Evolutionary conservation across 1,284 basidiomycete species (phyloP), one percentile per base, ranked within the genome.

Genomic region (Boletus smithii): DNA sequence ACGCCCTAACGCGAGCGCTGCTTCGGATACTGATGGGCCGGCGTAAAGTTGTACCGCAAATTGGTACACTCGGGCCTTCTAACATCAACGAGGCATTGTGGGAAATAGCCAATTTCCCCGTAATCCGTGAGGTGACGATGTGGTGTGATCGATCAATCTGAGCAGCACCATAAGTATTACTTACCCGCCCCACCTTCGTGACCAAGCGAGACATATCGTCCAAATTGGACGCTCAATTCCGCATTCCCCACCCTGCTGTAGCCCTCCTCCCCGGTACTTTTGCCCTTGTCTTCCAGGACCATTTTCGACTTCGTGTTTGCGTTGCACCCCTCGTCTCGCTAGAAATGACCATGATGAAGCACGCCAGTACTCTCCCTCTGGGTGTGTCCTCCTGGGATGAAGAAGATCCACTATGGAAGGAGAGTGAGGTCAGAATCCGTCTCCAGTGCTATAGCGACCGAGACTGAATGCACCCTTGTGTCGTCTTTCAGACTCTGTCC

Each of bases 1-100:
- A 16, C 8, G 3, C 22, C 33, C 22, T 23, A 18, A 31, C 30
- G 17, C 8, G 16, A 34, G 38, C 40, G 11, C 27, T 43, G 38
- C 27, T 31, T n/a, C 18, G 33, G 34, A 20, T 24, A 33, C 14
- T 31, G 30, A 33, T n/a, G n/a, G 18, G 5, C 39, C 13, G 37
- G 46, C 40, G 29, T 20, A 39, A 42, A 46, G 43, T 44, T 35
- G 8, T 24, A 41, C 38, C 34, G 30, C 56, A 42, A 39, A 46
- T 47, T 13, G 38, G 38, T 30, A 40, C n/a, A 22, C 24, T 14
- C 8, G 2, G 22, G 32, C 57, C 53, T 57, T 44, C 54, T 41
- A 49, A n/a, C 41, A 47, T 41, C 46, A 62, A 49, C 42, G 61
- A 57, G 62, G 60, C 34, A 1, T 38, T 47, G 47, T 40, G 46